A percentile compares a stretch with the other conserved stretches of the same genome.
These are phyloP conservation scores for Dictyostelium discoideum DNA, from an alignment of 78 protist genomes.

Conservation along the genomic window dicty_2.7 NC_007088.5:3221501-3222000, in stretches of 20 bases:
- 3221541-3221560: background rate
- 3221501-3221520: background rate
- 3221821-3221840: background rate
- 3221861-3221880: too few relatives aligned
- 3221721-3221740: background rate
- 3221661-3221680: background rate
- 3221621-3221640: background rate
- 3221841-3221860: background rate
- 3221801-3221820: background rate
- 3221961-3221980: background rate
- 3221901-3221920: background rate
- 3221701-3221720: slow-evolving; percentile 10
- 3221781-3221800: background rate
- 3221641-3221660: background rate
- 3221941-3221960: background rate
- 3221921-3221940: background rate
- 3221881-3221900: too few relatives aligned
- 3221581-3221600: slow-evolving; percentile 58
- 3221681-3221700: background rate
- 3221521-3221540: slow-evolving; percentile 1
- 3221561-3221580: slow-evolving; percentile 5
- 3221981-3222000: slow-evolving; percentile 11
- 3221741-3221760: background rate
- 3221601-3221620: slow-evolving; percentile 14
- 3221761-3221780: background rate